Conservation (phyloP, 306 rosid genomes). For the Lotus japonicus region DNA sequence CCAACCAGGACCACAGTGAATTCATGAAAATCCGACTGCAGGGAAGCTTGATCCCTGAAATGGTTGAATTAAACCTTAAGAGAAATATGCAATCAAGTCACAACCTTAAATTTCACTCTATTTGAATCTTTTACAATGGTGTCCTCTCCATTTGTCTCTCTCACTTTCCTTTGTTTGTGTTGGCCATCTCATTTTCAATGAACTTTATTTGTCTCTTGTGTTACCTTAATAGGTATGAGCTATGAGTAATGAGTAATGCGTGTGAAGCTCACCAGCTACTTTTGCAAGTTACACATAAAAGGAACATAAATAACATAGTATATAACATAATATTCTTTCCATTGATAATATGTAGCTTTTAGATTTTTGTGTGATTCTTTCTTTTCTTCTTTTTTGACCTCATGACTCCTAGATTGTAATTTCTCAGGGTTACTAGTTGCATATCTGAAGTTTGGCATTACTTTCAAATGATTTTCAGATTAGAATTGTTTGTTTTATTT, state of each 20-base stretch:
- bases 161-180: no score
- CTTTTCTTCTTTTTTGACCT: neutral
- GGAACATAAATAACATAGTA: neutral
- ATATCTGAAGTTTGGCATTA: neutral
- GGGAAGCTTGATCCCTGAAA: neutral
- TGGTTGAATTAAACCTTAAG: neutral
- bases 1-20: no score
- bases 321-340: neutral
- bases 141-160: no score
- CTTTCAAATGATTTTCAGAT: neutral
- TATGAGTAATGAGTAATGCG: no score
- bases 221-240: no score
- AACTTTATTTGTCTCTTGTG: no score
- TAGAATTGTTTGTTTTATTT: neutral
- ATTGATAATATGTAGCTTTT: neutral
- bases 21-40: no score
- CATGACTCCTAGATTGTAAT: no score
- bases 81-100: no score
- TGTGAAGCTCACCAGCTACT: neutral
- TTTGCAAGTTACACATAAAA: neutral
- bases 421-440: neutral
- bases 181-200: no score
- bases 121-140: no score
- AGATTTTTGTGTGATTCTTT: neutral
- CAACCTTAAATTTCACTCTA: no score